Percentiles rank a stretch among this genome's conserved stretches.
Evolutionary conservation across 2,329 filamentous ascomycete species (phyloP).

Genomic region (Neonectria magnoliae): DNA sequence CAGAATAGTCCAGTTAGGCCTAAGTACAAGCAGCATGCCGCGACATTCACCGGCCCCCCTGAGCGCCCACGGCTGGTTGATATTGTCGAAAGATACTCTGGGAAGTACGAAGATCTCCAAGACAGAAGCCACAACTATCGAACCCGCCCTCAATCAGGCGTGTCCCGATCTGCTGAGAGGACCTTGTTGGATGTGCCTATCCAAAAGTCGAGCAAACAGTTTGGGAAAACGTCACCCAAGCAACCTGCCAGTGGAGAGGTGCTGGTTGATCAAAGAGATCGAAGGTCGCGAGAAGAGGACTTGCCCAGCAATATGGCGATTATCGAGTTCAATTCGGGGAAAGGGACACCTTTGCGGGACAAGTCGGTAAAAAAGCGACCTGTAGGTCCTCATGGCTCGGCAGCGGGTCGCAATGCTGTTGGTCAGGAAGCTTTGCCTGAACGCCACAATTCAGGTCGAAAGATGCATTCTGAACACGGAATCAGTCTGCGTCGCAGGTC

Average conservation of each 20-base stretch:
- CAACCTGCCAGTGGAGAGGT: not conserved
- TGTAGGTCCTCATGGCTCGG: constrained; percentile 10
- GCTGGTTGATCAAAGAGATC: not conserved
- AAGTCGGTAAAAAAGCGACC: constrained; percentile 2
- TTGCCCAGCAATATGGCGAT: constrained; percentile 6
- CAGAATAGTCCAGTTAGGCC: constrained; percentile 21
- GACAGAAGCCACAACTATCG: constrained; percentile 10
- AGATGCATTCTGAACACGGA: constrained; percentile 43
- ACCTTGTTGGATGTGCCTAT: constrained; percentile 21
- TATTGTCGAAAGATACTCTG: constrained; percentile 42
- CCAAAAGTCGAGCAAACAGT: constrained; percentile 29
- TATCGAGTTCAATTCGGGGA: not conserved
- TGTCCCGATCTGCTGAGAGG: not conserved
- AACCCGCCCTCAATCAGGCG: not conserved
- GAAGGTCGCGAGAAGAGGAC: constrained; percentile 1
- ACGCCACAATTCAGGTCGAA: constrained; percentile 38
- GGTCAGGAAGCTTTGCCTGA: constrained; percentile 41
- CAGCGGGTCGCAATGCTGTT: constrained; percentile 23
- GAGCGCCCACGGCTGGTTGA: constrained; percentile 41
- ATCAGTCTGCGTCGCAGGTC: constrained; percentile 61
- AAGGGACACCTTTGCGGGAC: not conserved
- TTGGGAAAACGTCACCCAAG: not conserved
- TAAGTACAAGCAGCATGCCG: constrained; percentile 40
- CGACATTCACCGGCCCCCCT: constrained; percentile 36
- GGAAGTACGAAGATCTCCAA: constrained; percentile 21